Percentiles rank a stretch among this genome's conserved stretches.
Conservation (phyloP, 768 basidiomycete species). For the Lentinula sp. region DNA sequence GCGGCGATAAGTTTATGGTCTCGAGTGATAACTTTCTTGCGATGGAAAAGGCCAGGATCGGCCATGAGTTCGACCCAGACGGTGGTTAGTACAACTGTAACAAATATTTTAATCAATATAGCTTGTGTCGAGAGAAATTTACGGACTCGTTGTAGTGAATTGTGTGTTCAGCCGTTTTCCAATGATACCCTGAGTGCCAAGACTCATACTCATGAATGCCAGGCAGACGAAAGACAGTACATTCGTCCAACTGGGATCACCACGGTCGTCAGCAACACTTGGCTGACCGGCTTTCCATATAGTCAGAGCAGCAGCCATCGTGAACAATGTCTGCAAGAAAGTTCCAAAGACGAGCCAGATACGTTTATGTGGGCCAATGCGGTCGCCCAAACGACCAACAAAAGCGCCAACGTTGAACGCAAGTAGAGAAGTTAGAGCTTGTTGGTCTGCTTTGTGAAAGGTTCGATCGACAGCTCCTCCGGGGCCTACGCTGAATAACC, state of each 20-base stretch:
- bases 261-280: constrained; percentile 48
- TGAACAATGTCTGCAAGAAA: constrained; percentile 68
- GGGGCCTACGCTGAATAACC: constrained; percentile 56
- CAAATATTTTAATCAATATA: background rate
- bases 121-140: background rate
- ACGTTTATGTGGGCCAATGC: constrained; percentile 66
- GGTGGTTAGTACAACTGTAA: constrained; percentile 72
- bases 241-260: constrained; percentile 66
- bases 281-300: constrained; percentile 65
- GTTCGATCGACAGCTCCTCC: constrained; percentile 39
- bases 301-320: constrained; percentile 63
- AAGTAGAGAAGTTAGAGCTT: constrained; percentile 75
- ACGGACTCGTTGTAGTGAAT: constrained; percentile 70
- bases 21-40: constrained; percentile 46
- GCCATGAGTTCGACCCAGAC: constrained; percentile 87
- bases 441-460: constrained; percentile 80
- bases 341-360: constrained; percentile 71
- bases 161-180: constrained; percentile 77
- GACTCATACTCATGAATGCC: constrained; percentile 73
- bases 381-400: constrained; percentile 80
- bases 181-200: constrained; percentile 85
- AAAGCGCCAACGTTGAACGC: constrained; percentile 76
- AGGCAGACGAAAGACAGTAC: constrained; percentile 61
- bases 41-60: constrained; percentile 68
- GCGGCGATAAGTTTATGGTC: constrained; percentile 72